phyloP scores from a whole-genome alignment of 1,284 basidiomycete species.

The Spongispora temasekensis region DNA sequence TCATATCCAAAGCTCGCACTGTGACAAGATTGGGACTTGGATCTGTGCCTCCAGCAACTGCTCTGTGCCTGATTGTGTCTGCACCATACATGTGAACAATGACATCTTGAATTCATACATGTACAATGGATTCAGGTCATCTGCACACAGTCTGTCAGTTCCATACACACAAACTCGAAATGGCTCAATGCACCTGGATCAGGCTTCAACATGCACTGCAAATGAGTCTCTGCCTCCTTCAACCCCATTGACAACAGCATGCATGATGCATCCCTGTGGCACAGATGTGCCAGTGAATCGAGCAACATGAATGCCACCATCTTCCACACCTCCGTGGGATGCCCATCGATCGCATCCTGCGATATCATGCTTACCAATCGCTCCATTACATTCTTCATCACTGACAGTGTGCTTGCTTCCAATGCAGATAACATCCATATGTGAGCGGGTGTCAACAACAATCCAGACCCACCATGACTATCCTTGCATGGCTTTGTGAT shows the following conservation, averaged over 20 bases:
- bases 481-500: too few species aligned
- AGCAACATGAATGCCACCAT: slow-evolving; percentile 89
- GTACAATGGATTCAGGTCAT: too few species aligned
- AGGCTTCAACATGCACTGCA: not conserved
- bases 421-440: slow-evolving; percentile 46
- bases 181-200: not conserved
- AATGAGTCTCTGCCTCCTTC: not conserved
- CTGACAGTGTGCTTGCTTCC: slow-evolving; percentile 60
- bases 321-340: slow-evolving; percentile 96
- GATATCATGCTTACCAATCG: slow-evolving; percentile 78
- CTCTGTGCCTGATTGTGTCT: not conserved
- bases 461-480: slow-evolving; percentile 35
- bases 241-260: slow-evolving; percentile 41
- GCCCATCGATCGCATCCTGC: too few species aligned
- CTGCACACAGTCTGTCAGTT: not conserved
- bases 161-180: not conserved
- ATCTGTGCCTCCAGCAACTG: not conserved
- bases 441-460: slow-evolving; percentile 1
- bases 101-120: too few species aligned
- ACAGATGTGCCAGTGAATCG: slow-evolving; percentile 73
- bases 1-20: too few species aligned
- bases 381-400: slow-evolving; percentile 70
- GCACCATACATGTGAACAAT: too few species aligned
- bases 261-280: slow-evolving; percentile 63
- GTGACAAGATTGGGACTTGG: too few species aligned